Base-by-base conservation (phyloP, 2,329 filamentous ascomycete species). In the Phialemoniopsis sp. region DNA sequence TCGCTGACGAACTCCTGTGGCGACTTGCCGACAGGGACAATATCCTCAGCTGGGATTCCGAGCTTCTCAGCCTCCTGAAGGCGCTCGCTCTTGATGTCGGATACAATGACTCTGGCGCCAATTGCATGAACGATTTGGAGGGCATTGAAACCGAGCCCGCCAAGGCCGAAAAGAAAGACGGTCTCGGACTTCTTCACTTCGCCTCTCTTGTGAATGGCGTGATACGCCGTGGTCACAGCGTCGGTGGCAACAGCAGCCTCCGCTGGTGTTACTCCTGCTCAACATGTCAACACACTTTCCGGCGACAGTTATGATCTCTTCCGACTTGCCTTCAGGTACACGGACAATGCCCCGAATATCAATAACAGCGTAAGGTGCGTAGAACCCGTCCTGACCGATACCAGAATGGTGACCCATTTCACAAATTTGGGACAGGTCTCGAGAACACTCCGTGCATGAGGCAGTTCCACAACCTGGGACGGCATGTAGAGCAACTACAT, bases 61-160 rank as follows among this genome's bases (percentile, higher is more conserved):
- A 63, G 42, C 6, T 49, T 47, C 8, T 46, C 40, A 4, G 61
- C 61, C 6, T 52, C 57, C 15, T 63, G 47, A 0, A 59, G 32
- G 12, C 45, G 36, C 18, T 57, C 56, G 15, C 59, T 50, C 5
- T 57, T 49, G 7, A 61, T 41, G 38, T 66, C 62, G 3, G 54
- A 57, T 8, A 64, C 52, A 21, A 64, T 55, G 10, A 66, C 42
- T 38, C 71, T 63, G 36, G 70, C 74, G 36, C 73, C 63, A 29
- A 74, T 63, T 45, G 73, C 58, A 40, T 67, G 67, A 29, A 75
- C 49, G 13, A 63, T 56, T 41, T 66, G 62, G 9, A 67, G 42
- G 1, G 56, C 65, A 42, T 67, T 67, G 37, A 66, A 63, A 2
- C 64, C 64, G 3, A 67, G 47, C 1, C 64, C 64, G 6, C 63